Evolutionary conservation across 768 basidiomycete genomes (phyloP).

Genomic region (Tricholoma matsutake): DNA sequence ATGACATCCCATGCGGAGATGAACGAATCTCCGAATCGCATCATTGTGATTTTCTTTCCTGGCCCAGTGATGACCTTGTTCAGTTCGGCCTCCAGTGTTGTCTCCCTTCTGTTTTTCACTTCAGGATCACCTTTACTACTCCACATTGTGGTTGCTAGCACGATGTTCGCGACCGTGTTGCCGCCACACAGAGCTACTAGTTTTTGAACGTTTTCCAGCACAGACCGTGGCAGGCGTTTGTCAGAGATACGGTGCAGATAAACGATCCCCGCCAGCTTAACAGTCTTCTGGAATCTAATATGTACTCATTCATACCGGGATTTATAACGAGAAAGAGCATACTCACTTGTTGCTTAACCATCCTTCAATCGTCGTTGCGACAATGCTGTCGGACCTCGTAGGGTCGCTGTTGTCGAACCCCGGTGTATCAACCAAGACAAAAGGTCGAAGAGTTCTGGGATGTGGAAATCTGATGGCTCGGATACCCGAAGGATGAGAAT

Average conservation of each 20-base stretch:
- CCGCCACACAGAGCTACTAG: neutral
- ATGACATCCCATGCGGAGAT: neutral
- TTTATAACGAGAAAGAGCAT: no score
- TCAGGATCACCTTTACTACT: no score
- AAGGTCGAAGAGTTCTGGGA: neutral
- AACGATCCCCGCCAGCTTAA: neutral
- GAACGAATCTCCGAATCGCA: neutral
- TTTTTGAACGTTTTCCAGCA: neutral
- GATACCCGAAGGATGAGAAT: neutral
- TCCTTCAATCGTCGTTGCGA: neutral
- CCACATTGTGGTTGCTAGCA: neutral
- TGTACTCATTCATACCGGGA: no score
- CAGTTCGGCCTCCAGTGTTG: neutral
- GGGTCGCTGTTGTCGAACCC: neutral
- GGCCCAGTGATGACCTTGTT: no score
- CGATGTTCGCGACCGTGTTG: neutral
- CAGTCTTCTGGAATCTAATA: no score
- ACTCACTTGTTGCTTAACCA: neutral
- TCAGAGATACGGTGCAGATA: conserved; percentile 1
- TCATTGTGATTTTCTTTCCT: no score
- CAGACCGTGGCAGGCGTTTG: neutral
- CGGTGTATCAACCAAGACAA: neutral
- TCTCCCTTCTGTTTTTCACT: neutral
- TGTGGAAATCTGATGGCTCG: neutral
- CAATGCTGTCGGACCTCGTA: neutral